Conservation (phyloP, 176 grass and related monocot species). For the Oryza glaberrima region DNA sequence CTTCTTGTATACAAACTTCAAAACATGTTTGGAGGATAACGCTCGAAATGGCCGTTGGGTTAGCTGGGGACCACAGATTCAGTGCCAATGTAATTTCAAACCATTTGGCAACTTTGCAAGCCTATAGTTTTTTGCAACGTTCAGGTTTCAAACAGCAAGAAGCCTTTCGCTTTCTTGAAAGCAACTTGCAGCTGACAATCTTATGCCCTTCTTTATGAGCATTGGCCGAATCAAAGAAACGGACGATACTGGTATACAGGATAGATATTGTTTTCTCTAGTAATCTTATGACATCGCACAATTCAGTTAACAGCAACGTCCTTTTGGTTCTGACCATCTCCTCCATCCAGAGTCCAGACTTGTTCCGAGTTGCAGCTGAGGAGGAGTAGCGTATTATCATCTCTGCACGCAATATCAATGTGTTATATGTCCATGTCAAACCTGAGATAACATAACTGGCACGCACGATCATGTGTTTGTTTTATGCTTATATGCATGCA, state of each 20-base stretch:
- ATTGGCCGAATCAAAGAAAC: not conserved
- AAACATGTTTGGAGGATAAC: conserved; percentile 32
- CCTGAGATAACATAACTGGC: conserved; percentile 29
- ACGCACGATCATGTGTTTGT: conserved; percentile 20
- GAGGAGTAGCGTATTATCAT: not conserved
- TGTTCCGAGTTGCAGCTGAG: not conserved
- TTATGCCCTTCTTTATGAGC: not conserved
- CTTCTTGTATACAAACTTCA: conserved; percentile 41
- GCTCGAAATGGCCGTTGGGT: conserved; percentile 26
- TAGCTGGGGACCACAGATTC: conserved; percentile 24
- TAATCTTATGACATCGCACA: not conserved
- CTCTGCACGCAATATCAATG: conserved; percentile 4
- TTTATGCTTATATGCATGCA: not conserved
- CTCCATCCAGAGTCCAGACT: not conserved
- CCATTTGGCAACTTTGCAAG: not conserved
- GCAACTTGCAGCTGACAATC: conserved; percentile 13
- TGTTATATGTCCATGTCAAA: conserved; percentile 18
- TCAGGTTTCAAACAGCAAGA: not conserved
- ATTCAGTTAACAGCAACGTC: not conserved
- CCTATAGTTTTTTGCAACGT: not conserved
- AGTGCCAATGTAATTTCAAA: conserved; percentile 9
- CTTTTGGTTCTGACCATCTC: not conserved
- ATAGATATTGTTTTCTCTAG: not conserved
- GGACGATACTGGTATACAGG: not conserved
- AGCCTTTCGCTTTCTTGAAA: conserved; percentile 15